Conservation (phyloP, 305 asterid genomes). For the Fraxinus floribunda region DNA sequence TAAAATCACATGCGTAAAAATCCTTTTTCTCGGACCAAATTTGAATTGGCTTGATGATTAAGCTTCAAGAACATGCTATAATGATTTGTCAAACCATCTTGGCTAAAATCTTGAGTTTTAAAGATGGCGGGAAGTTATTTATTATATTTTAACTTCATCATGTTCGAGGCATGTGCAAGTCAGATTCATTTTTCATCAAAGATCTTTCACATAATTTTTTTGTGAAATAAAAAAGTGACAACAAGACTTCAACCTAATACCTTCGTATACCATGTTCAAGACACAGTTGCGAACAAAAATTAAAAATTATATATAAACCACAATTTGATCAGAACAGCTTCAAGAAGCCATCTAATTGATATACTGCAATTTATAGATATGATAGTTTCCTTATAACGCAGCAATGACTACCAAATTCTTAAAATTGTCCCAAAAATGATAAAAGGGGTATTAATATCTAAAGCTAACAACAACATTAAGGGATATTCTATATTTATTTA, state of each 20-base stretch:
- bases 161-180: not conserved
- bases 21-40: not conserved
- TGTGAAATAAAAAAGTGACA: not conserved
- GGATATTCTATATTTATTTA: not conserved
- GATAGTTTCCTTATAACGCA: not conserved
- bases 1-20: slow-evolving; percentile 1
- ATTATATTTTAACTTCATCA: not conserved
- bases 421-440: not conserved
- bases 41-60: not conserved
- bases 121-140: not conserved
- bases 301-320: not conserved
- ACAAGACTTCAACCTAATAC: not conserved
- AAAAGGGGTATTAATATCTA: not conserved
- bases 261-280: not conserved
- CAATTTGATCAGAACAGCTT: not conserved
- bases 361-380: not conserved
- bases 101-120: not conserved
- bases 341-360: not conserved
- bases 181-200: not conserved
- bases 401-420: slow-evolving; percentile 10
- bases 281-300: not conserved
- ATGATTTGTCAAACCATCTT: not conserved
- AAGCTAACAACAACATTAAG: not conserved
- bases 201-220: not conserved
- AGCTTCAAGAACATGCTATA: not conserved